A percentile compares a stretch with the other conserved stretches of the same genome.
phyloP scores from a whole-genome alignment of 495 filamentous ascomycete genomes.

The Terfezia claveryi region DNA sequence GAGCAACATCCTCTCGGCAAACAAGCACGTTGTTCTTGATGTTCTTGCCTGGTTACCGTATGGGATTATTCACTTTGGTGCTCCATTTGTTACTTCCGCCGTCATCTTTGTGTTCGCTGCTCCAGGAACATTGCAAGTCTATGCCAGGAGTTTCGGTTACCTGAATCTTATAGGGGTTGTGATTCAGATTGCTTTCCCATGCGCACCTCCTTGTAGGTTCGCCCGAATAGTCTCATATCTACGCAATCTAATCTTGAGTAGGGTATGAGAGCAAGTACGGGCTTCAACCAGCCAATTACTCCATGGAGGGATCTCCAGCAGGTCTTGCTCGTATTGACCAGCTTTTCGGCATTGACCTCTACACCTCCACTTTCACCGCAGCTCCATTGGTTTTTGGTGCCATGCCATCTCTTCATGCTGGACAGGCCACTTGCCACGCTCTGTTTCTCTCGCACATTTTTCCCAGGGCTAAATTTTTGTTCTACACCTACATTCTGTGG shows the following conservation, averaged over 20 bases:
- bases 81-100: slow-evolving; percentile 49
- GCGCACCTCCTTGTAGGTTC: slow-evolving; percentile 55
- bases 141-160: slow-evolving; percentile 70
- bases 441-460: slow-evolving; percentile 87
- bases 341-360: slow-evolving; percentile 71
- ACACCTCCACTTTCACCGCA: slow-evolving; percentile 70
- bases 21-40: slow-evolving; percentile 59
- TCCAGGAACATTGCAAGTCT: slow-evolving; percentile 65
- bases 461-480: slow-evolving; percentile 50
- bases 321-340: slow-evolving; percentile 75
- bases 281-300: slow-evolving; percentile 73
- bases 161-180: slow-evolving; percentile 70
- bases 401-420: slow-evolving; percentile 79
- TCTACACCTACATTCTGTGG: slow-evolving; percentile 66
- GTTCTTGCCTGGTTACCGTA: slow-evolving; percentile 87
- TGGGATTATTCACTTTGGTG: slow-evolving; percentile 67
- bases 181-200: slow-evolving; percentile 75
- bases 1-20: slow-evolving; percentile 80
- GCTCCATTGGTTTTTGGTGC: slow-evolving; percentile 85
- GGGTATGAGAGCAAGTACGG: slow-evolving; percentile 79
- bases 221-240: not conserved
- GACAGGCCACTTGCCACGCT: slow-evolving; percentile 63
- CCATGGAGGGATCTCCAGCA: slow-evolving; percentile 66
- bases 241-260: not conserved
- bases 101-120: slow-evolving; percentile 73